Percentiles rank a stretch among this genome's conserved stretches.
Evolutionary conservation across 2,329 filamentous ascomycete genomes (phyloP).

Genomic region (Celoporthe dispersa): DNA sequence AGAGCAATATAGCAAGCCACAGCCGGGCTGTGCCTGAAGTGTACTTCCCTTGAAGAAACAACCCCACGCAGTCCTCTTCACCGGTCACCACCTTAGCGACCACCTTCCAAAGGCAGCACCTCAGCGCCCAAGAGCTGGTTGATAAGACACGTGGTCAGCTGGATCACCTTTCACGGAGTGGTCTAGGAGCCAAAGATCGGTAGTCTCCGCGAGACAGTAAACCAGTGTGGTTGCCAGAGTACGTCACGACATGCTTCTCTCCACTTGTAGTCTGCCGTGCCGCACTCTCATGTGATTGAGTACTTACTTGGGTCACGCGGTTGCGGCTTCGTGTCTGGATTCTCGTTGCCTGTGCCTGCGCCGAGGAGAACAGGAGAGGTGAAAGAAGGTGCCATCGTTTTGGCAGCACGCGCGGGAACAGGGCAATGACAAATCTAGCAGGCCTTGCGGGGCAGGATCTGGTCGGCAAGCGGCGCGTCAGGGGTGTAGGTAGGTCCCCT

Average conservation of each 20-base stretch:
- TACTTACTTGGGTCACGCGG: slow-evolving; percentile 28
- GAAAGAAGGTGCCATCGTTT: slow-evolving; percentile 8
- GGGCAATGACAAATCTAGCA: background rate
- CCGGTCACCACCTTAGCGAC: slow-evolving; percentile 16
- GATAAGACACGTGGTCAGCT: slow-evolving; percentile 19
- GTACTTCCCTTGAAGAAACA: slow-evolving; percentile 2
- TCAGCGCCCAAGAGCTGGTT: slow-evolving; percentile 20
- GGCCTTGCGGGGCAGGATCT: background rate
- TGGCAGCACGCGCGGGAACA: background rate
- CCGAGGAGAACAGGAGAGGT: background rate
- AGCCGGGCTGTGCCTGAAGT: slow-evolving; percentile 2
- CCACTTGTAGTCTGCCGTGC: slow-evolving; percentile 11
- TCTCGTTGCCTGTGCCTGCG: background rate
- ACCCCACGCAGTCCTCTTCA: slow-evolving; percentile 18
- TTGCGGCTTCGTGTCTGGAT: slow-evolving; percentile 17
- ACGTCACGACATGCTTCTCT: background rate
- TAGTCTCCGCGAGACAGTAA: background rate
- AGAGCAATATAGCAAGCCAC: slow-evolving; percentile 19
- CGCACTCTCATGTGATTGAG: slow-evolving; percentile 21
- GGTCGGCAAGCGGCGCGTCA: background rate
- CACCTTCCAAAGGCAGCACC: slow-evolving; percentile 11
- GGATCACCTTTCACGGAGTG: background rate
- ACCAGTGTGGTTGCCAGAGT: background rate
- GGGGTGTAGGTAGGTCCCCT: background rate
- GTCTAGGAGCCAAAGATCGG: background rate